Conservation (phyloP, 805 yeast genomes). For the Cyberlindnera euphorbiiphila region DNA sequence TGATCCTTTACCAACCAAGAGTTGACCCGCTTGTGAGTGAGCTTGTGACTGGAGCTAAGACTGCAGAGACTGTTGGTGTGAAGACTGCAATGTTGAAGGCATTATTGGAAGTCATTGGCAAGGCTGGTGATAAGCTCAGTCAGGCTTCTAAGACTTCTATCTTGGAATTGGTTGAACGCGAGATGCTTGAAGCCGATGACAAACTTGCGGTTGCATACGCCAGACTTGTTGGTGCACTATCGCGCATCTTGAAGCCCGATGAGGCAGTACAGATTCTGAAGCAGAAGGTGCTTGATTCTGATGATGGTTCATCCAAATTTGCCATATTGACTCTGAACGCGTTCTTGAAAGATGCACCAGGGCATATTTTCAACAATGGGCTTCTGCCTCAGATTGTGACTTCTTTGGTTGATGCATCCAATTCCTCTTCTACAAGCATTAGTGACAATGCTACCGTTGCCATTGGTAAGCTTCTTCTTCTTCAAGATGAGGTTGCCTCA, state of each 20-base stretch:
- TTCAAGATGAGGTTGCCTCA: slow-evolving; percentile 39
- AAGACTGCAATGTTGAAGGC: slow-evolving; percentile 85
- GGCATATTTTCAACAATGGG: slow-evolving; percentile 51
- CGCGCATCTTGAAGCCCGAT: slow-evolving; percentile 58
- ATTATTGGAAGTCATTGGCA: slow-evolving; percentile 71
- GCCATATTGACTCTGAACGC: slow-evolving; percentile 73
- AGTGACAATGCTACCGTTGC: slow-evolving; percentile 78
- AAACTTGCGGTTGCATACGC: slow-evolving; percentile 74
- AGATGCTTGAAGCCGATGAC: slow-evolving; percentile 51
- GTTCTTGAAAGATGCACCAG: slow-evolving; percentile 74
- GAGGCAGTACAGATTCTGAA: slow-evolving; percentile 61
- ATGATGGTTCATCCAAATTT: slow-evolving; percentile 50
- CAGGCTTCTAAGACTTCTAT: slow-evolving; percentile 68
- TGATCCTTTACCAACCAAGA: slow-evolving; percentile 86
- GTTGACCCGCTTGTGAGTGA: slow-evolving; percentile 91
- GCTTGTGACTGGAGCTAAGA: slow-evolving; percentile 69
- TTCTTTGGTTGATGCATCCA: slow-evolving; percentile 44
- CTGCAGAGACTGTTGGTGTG: slow-evolving; percentile 63
- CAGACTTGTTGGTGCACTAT: slow-evolving; percentile 69
- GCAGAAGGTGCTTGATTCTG: slow-evolving; percentile 52
- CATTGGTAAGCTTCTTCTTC: slow-evolving; percentile 71
- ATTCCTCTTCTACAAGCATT: slow-evolving; percentile 43
- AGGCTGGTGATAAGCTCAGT: slow-evolving; percentile 75
- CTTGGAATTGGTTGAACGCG: slow-evolving; percentile 70
- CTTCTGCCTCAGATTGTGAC: slow-evolving; percentile 45